A percentile compares a stretch with the other conserved stretches of the same genome.
Evolutionary conservation across 2,329 filamentous ascomycete genomes (phyloP).

Genomic region (Monascus ruber): DNA sequence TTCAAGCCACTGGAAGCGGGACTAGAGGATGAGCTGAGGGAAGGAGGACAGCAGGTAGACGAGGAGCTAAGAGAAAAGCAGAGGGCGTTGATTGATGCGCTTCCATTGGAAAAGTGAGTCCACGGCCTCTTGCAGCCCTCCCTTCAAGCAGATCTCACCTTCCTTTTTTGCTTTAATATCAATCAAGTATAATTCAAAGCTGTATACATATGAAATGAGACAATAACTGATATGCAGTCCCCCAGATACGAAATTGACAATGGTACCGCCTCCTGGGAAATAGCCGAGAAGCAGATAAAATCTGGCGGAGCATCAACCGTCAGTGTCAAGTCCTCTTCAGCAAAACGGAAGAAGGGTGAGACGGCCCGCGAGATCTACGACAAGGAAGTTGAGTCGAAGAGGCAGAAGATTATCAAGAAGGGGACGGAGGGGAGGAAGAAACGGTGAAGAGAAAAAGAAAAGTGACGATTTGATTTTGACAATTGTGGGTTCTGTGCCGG

Average conservation of each 20-base stretch:
- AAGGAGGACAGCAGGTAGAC: constrained; percentile 67
- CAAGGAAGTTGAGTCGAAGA: constrained; percentile 31
- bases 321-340: constrained; percentile 59
- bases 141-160: not conserved
- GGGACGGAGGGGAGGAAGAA: constrained; percentile 31
- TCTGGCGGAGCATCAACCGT: constrained; percentile 47
- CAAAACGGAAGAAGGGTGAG: constrained; percentile 61
- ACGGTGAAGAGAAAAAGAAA: constrained; percentile 7
- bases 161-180: not conserved
- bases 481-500: too few species aligned
- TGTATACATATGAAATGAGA: constrained; percentile 6
- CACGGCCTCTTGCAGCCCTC: not conserved
- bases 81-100: constrained; percentile 75
- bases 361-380: constrained; percentile 40
- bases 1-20: constrained; percentile 60
- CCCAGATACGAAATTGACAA: constrained; percentile 37
- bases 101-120: constrained; percentile 75
- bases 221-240: constrained; percentile 29
- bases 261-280: constrained; percentile 42
- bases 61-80: constrained; percentile 65
- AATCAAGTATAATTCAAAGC: constrained; percentile 4
- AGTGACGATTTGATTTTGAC: not conserved
- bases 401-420: constrained; percentile 35
- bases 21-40: constrained; percentile 71
- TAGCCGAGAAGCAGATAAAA: constrained; percentile 63